These are phyloP conservation scores for Actinomucor elegans DNA, from an alignment of 371 early-diverging fungal species.

Conservation along the genomic window DNA sequence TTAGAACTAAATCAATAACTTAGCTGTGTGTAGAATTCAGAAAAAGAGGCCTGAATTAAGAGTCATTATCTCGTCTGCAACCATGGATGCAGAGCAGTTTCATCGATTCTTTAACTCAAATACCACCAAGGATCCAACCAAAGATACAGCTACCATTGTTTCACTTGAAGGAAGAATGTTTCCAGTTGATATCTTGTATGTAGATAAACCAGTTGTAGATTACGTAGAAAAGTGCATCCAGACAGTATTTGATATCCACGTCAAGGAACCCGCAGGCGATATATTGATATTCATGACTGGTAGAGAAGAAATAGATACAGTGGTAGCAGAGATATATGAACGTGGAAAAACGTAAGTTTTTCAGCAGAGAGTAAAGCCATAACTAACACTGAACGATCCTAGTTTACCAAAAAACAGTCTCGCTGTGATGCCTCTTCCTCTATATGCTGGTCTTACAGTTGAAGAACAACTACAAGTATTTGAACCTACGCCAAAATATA, in stretches of 20 bases:
- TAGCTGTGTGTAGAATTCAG: slow-evolving; percentile 48
- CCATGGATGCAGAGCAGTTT: slow-evolving; percentile 70
- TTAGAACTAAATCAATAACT: no score
- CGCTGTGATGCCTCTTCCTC: slow-evolving; percentile 62
- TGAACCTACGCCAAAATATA: slow-evolving; percentile 58
- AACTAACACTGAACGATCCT: neutral
- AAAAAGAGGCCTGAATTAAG: slow-evolving; percentile 62
- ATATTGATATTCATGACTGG: slow-evolving; percentile 88
- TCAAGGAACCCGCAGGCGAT: slow-evolving; percentile 66
- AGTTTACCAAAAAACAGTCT: slow-evolving; percentile 42
- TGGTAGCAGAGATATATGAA: slow-evolving; percentile 54
- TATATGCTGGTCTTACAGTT: slow-evolving; percentile 75
- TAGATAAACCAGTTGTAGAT: slow-evolving; percentile 53
- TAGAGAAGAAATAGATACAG: slow-evolving; percentile 78
- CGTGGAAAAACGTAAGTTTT: slow-evolving; percentile 51
- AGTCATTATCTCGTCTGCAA: slow-evolving; percentile 82
- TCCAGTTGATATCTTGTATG: slow-evolving; percentile 73
- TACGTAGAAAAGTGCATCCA: slow-evolving; percentile 66
- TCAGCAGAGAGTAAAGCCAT: neutral
- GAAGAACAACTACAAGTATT: slow-evolving; percentile 73
- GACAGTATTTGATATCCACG: slow-evolving; percentile 68
- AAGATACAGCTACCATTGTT: slow-evolving; percentile 63
- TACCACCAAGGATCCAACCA: slow-evolving; percentile 24
- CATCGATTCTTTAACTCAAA: slow-evolving; percentile 60
- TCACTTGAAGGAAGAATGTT: slow-evolving; percentile 74